Conservation (phyloP, 2,329 filamentous ascomycete genomes). For the Cytospora piceae region DNA sequence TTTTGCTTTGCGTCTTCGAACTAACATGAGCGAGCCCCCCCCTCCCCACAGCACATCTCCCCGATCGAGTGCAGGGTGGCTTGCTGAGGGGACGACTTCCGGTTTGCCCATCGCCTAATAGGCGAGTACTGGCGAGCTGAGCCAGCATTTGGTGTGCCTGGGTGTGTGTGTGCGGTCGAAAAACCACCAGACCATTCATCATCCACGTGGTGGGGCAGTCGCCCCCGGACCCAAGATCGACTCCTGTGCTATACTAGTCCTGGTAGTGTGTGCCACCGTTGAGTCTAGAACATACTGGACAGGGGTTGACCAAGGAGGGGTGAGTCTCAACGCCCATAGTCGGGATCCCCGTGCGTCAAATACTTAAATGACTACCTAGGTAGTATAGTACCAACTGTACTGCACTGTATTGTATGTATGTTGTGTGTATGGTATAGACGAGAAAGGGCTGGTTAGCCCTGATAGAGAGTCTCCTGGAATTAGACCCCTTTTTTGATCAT, state of each 20-base stretch:
- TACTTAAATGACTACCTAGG: no score
- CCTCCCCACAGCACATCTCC: not conserved
- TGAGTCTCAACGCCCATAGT: not conserved
- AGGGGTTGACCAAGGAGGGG: not conserved
- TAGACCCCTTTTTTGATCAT: not conserved
- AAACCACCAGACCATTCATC: no score
- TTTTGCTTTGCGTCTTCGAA: no score
- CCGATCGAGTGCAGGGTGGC: not conserved
- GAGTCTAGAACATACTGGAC: not conserved
- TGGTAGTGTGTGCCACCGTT: not conserved
- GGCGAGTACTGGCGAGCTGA: not conserved
- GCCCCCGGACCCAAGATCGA: not conserved
- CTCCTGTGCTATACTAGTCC: no score
- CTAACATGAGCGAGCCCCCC: no score
- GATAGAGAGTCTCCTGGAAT: no score
- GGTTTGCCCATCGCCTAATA: not conserved
- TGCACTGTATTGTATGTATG: no score
- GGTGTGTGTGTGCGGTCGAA: no score
- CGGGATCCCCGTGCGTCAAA: not conserved
- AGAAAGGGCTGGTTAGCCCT: no score
- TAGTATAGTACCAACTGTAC: no score
- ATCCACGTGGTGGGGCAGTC: not conserved
- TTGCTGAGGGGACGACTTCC: not conserved
- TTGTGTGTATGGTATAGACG: no score
- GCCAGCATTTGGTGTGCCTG: no score